These are phyloP conservation scores for Phialophora expanda DNA, from an alignment of 2,329 filamentous ascomycete genomes.

Conservation along the genomic window DNA sequence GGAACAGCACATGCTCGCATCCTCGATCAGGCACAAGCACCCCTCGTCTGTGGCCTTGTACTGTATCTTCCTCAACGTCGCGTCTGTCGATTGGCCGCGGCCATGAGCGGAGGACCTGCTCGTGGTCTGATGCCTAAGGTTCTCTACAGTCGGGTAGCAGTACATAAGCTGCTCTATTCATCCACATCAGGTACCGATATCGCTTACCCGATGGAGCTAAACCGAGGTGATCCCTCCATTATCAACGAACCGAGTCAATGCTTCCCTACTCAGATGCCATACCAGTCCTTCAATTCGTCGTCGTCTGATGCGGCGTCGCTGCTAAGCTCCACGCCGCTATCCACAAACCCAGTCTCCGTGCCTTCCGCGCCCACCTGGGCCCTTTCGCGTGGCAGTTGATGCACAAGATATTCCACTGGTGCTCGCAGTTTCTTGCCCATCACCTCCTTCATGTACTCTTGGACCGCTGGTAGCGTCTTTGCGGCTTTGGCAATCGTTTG, in stretches of 20 bases:
- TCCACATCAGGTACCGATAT: not conserved
- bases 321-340: conserved; percentile 39
- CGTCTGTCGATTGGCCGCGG: not conserved
- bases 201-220: conserved; percentile 11
- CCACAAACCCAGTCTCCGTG: conserved; percentile 34
- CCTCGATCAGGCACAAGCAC: not conserved
- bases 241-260: conserved; percentile 6
- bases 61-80: not conserved
- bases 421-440: conserved; percentile 63
- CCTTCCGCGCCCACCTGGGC: conserved; percentile 22
- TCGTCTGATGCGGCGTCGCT: conserved; percentile 35
- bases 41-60: not conserved
- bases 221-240: conserved; percentile 4
- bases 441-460: conserved; percentile 61
- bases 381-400: conserved; percentile 58
- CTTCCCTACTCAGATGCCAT: conserved; percentile 27
- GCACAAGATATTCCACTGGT: conserved; percentile 60
- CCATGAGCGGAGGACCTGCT: not conserved
- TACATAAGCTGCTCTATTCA: conserved; percentile 16
- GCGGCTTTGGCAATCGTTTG: conserved; percentile 63
- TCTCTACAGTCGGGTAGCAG: conserved; percentile 15
- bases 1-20: not conserved
- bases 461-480: conserved; percentile 59
- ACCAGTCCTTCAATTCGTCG: conserved; percentile 39
- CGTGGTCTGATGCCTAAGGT: conserved; percentile 7